Base-by-base conservation (phyloP, 306 rosid genomes). In the Corylus americana region DNA sequence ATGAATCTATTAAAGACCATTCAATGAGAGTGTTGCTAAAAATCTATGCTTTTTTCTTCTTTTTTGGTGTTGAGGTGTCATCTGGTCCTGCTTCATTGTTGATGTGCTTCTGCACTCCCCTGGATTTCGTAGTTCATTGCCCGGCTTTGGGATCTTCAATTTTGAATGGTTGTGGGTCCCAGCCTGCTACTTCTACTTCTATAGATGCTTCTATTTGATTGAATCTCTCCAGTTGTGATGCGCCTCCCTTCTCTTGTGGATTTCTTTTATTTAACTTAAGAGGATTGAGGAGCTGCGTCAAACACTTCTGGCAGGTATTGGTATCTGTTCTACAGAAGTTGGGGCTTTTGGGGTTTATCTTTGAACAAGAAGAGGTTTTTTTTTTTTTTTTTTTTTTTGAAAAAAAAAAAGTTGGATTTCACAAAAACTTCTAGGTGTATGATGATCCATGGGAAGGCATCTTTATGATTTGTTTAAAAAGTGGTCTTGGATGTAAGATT, bases 31-130 rank as follows among this genome's bases (percentile, higher is more conserved):
- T 71, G 75, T 80, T 87, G 87, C 87, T 93, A 90, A 89, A 88
- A 77, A 72, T 84, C 80, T 76, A 83, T 90, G 87, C 81, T 87
- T 78, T 84, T 85, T 70, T 13, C 77, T 85, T 78, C 71, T 85
- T 78, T 80, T 51, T 55, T 61, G 85, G 77, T 85, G 86, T 79
- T 88, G 91, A 88, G 91, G 91, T 88, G 85, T 90, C 90, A 76
- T 91, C 92, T 91, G 94, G 87, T 93, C 79, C 92, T 84, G 91
- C 93, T 77, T 77, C 92, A 75, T 89, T 90, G 92, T 78, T 89
- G 86, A 85, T 85, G 78, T 90, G 88, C 88, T 83, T 88, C 92
- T 89, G 96, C 85, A 64, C 89, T 78, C 79, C 72, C 82, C 79
- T 84, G 84, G 89, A 88, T 80, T 85, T 89, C 89, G 77, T 84